Evolutionary conservation across 345 rosid genomes (phyloP), one percentile per base, ranked within the genome.

Genomic region (Moringa oleifera): DNA sequence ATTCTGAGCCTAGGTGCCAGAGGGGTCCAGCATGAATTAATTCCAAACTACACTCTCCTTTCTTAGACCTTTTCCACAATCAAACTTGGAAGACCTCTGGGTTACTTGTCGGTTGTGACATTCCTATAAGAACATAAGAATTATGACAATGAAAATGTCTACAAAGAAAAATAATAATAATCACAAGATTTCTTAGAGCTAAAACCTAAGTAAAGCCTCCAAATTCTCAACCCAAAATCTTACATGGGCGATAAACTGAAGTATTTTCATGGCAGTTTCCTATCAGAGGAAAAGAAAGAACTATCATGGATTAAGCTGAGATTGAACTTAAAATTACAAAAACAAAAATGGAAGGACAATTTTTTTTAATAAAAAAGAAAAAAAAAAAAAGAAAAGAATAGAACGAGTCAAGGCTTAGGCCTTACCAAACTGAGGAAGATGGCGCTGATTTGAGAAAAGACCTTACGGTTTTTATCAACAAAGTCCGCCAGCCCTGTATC

Each of bases 391-490:
- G 57, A 54, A 15, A 20, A 33, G 28, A 57, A 63, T 33, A 15
- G 13, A 62, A 20, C 20, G 11, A 25, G 45, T 45, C 20, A 61
- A 41, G 31, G n/a, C 33, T 23, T 0, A 61, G 53, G 59, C 28
- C 84, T 78, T 76, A 89, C 98, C 74, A 92, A 74, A 73, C 93
- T 72, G 63, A 92, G 95, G 71, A 81, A 75, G 69, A 87, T 54
- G 8, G 95, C 87, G 58, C 76, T 85, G 64, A 89, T 70, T 68
- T 71, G 82, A 31, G 95, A 87, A 55, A 87, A 73, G 33, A 77
- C 81, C 63, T 79, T 82, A 60, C 83, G 92, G 53, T 87, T 92
- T 54, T 59, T 72, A 80, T 89, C 98, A 53, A 87, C 89, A 75
- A 76, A 83, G 65, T 75, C 79, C 62, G 79, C 81, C 57, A 85